phyloP scores from a whole-genome alignment of 169 alveolate species.

The Plasmodium adleri region DNA sequence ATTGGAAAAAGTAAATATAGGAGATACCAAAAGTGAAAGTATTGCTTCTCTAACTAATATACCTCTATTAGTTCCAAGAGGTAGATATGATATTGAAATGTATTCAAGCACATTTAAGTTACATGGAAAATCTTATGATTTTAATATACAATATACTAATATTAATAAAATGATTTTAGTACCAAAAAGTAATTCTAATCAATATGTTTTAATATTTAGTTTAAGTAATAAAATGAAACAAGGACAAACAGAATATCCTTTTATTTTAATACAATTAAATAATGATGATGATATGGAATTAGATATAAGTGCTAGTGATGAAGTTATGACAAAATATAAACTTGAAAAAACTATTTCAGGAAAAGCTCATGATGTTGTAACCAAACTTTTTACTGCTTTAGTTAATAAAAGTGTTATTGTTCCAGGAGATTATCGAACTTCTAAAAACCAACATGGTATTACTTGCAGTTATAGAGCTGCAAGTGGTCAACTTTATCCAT shows the following conservation, averaged over 20 bases:
- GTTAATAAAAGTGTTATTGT: slow-evolving; percentile 93
- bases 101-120: slow-evolving; percentile 92
- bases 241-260: slow-evolving; percentile 97
- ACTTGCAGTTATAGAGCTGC: slow-evolving; percentile 97
- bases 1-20: slow-evolving; percentile 93
- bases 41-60: slow-evolving; percentile 94
- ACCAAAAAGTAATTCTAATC: slow-evolving; percentile 96
- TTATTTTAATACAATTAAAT: slow-evolving; percentile 94
- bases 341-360: slow-evolving; percentile 90
- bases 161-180: slow-evolving; percentile 94
- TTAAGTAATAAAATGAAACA: slow-evolving; percentile 95
- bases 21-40: slow-evolving; percentile 92
- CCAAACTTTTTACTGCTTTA: slow-evolving; percentile 93
- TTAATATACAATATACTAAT: slow-evolving; percentile 93
- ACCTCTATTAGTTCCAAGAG: slow-evolving; percentile 96
- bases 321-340: slow-evolving; percentile 88
- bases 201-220: slow-evolving; percentile 92
- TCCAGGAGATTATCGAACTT: slow-evolving; percentile 96
- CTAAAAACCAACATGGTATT: slow-evolving; percentile 88
- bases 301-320: slow-evolving; percentile 92
- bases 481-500: slow-evolving; percentile 96
- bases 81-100: slow-evolving; percentile 95
- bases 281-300: slow-evolving; percentile 92
- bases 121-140: slow-evolving; percentile 97
- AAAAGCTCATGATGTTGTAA: slow-evolving; percentile 93